These are phyloP conservation scores for Elsinoe arachidis DNA, from an alignment of 2,329 filamentous ascomycete species.

Conservation along the genomic window DNA sequence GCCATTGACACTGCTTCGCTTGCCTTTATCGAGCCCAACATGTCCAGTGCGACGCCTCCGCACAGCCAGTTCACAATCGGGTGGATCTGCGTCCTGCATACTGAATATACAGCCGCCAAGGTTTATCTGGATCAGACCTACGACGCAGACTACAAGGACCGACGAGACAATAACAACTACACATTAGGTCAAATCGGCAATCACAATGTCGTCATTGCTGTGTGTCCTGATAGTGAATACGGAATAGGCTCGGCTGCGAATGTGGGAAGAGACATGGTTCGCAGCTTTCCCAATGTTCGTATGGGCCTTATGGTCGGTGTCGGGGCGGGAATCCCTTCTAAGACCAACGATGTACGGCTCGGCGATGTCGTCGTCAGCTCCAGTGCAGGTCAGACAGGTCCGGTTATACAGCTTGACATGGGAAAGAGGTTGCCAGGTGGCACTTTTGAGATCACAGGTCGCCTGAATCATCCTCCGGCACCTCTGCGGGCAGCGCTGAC, in stretches of 20 bases:
- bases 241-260: constrained; percentile 19
- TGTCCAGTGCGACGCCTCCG: too few species aligned
- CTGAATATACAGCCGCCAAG: constrained; percentile 32
- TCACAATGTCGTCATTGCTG: constrained; percentile 29
- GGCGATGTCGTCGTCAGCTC: constrained; percentile 22
- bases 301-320: constrained; percentile 19
- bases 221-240: constrained; percentile 20
- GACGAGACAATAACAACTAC: constrained; percentile 22
- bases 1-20: too few species aligned
- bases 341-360: constrained; percentile 21
- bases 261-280: constrained; percentile 19
- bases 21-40: too few species aligned
- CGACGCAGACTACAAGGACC: constrained; percentile 14
- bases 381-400: not conserved
- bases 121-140: constrained; percentile 35
- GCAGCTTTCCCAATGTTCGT: constrained; percentile 17
- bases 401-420: not conserved
- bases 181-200: constrained; percentile 24
- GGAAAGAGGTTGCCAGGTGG: not conserved
- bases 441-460: not conserved
- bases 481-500: constrained; percentile 14
- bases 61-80: constrained; percentile 26
- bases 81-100: constrained; percentile 37
- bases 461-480: constrained; percentile 12
- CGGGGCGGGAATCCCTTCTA: constrained; percentile 18